A percentile compares a stretch with the other conserved stretches of the same genome.
Conservation (phyloP, 371 early-diverging fungal genomes). For the Haplosporangium sp. region DNA sequence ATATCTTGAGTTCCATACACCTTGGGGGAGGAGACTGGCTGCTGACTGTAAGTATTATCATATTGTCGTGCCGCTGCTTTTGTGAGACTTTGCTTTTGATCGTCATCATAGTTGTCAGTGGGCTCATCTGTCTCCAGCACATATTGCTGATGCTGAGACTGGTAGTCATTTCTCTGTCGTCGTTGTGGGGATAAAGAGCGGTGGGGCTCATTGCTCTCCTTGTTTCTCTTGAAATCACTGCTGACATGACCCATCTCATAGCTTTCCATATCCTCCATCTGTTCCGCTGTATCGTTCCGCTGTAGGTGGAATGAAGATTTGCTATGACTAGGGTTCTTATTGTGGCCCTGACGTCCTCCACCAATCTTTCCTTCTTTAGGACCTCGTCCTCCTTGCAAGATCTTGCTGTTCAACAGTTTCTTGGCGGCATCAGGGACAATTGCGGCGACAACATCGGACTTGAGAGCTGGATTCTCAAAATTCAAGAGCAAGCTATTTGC, state of each 20-base stretch:
- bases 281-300: background rate
- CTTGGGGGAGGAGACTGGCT: background rate
- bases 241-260: slow-evolving; percentile 39
- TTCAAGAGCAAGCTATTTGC: slow-evolving; percentile 27
- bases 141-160: background rate
- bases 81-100: slow-evolving; percentile 41
- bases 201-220: slow-evolving; percentile 13
- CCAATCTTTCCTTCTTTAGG: slow-evolving; percentile 18
- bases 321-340: slow-evolving; percentile 3
- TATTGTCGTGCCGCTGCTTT: slow-evolving; percentile 17
- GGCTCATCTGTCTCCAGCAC: slow-evolving; percentile 20
- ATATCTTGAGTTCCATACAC: slow-evolving; percentile 43
- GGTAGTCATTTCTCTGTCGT: slow-evolving; percentile 15
- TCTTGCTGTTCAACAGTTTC: slow-evolving; percentile 46
- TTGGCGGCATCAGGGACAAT: slow-evolving; percentile 50
- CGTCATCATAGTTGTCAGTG: slow-evolving; percentile 31
- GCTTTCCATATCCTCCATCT: slow-evolving; percentile 9
- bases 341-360: slow-evolving; percentile 3
- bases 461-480: slow-evolving; percentile 48
- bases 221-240: slow-evolving; percentile 5
- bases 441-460: slow-evolving; percentile 31
- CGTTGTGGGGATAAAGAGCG: slow-evolving; percentile 14
- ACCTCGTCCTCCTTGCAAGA: slow-evolving; percentile 22
- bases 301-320: background rate
- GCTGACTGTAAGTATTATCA: slow-evolving; percentile 7